Evolutionary conservation across 108 stramenopile species (phyloP).

Genomic region (Nitzschia sp.): DNA sequence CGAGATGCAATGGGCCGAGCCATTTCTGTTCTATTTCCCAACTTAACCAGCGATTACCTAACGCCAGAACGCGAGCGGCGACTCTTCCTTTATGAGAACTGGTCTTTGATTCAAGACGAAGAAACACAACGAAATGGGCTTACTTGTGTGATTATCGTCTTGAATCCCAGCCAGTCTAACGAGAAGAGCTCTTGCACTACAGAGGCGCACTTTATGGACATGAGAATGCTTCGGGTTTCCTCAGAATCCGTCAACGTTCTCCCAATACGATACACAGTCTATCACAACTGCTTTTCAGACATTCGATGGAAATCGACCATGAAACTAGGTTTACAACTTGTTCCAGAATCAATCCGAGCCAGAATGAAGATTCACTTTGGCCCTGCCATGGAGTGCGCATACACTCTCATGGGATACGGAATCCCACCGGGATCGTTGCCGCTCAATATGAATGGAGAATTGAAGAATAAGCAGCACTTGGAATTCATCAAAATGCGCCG

Average conservation of each 20-base stretch:
- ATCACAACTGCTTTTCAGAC: neutral
- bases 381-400: conserved; percentile 20
- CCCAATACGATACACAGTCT: neutral
- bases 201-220: neutral
- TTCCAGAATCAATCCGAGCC: neutral
- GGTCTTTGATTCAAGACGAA: neutral
- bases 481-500: neutral
- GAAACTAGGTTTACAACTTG: neutral
- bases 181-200: too few relatives aligned
- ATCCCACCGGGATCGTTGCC: conserved; percentile 12
- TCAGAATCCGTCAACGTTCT: neutral
- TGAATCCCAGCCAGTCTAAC: neutral
- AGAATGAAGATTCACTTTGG: conserved; percentile 15
- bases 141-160: neutral
- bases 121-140: neutral
- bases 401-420: conserved; percentile 19
- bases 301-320: neutral
- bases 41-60: neutral
- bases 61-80: too few relatives aligned
- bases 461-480: neutral
- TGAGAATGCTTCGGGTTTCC: neutral
- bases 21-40: neutral
- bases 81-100: neutral
- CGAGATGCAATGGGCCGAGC: neutral
- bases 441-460: neutral